phyloP scores from a whole-genome alignment of 2,329 filamentous ascomycete species.

The Fusarium dimerum region DNA sequence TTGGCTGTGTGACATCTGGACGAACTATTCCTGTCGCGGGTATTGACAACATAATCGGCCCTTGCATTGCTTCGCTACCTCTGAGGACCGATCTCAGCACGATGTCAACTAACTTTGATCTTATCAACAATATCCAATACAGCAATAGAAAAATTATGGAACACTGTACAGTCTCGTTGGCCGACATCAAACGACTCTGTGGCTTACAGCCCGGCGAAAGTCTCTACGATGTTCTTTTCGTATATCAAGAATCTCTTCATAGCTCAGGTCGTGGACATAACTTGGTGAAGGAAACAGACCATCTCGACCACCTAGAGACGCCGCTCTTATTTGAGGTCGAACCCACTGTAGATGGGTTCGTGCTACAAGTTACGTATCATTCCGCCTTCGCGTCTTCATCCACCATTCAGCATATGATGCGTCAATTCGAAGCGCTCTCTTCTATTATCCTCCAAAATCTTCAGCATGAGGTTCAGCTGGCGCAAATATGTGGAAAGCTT shows the following conservation, averaged over 20 bases:
- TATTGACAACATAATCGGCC: constrained; percentile 75
- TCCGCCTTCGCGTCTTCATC: constrained; percentile 49
- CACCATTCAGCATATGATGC: constrained; percentile 57
- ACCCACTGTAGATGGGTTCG: constrained; percentile 49
- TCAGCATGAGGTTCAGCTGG: constrained; percentile 10
- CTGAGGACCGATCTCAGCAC: constrained; percentile 62
- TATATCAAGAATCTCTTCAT: constrained; percentile 76
- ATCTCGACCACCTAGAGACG: constrained; percentile 75
- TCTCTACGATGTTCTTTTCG: constrained; percentile 77
- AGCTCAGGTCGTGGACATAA: constrained; percentile 34
- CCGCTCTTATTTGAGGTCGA: constrained; percentile 76
- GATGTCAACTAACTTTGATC: constrained; percentile 54
- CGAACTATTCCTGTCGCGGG: constrained; percentile 69
- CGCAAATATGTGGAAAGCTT: constrained; percentile 26
- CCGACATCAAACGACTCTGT: constrained; percentile 66
- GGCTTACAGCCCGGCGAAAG: constrained; percentile 54
- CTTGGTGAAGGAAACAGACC: constrained; percentile 55
- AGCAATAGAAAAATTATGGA: constrained; percentile 66
- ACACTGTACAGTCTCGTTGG: constrained; percentile 63
- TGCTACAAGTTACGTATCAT: constrained; percentile 51
- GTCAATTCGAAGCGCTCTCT: constrained; percentile 61
- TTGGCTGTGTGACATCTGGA: constrained; percentile 82
- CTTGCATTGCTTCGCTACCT: constrained; percentile 77
- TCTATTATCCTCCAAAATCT: constrained; percentile 32
- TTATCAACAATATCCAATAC: constrained; percentile 64